Percentiles rank a stretch among this genome's conserved stretches.
phyloP scores from a whole-genome alignment of 441 rosid species.

The Gossypium trilobum region DNA sequence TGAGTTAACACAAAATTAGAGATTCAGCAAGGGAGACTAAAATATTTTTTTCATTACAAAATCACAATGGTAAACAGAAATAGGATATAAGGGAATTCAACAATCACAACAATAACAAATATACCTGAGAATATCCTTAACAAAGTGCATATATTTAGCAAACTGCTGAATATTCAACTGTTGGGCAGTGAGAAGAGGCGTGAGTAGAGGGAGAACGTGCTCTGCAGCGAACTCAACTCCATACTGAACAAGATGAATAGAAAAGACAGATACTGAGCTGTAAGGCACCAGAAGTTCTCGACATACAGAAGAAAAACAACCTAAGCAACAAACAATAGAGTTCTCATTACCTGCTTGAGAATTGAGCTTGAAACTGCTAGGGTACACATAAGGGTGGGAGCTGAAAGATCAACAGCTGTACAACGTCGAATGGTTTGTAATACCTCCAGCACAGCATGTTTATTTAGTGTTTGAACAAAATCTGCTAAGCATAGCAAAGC shows the following conservation, averaged over 20 bases:
- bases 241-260: constrained; percentile 36
- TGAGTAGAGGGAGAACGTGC: constrained; percentile 68
- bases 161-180: constrained; percentile 81
- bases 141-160: constrained; percentile 80
- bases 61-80: neutral
- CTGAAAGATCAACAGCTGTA: constrained; percentile 84
- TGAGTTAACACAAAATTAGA: constrained; percentile 22
- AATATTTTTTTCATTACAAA: neutral
- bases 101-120: neutral
- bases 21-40: neutral
- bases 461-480: constrained; percentile 64
- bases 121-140: constrained; percentile 82
- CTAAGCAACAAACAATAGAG: constrained; percentile 6
- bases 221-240: constrained; percentile 75
- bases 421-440: constrained; percentile 85
- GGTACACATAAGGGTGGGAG: constrained; percentile 94
- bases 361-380: constrained; percentile 82
- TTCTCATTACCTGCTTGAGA: constrained; percentile 64
- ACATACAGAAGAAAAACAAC: neutral
- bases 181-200: constrained; percentile 79
- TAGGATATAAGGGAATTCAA: neutral
- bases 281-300: constrained; percentile 7
- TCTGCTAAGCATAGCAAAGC: constrained; percentile 86
- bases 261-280: constrained; percentile 11
- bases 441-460: constrained; percentile 55